Evolutionary conservation across 345 rosid genomes (phyloP).

Genomic region (Populus euphratica): DNA sequence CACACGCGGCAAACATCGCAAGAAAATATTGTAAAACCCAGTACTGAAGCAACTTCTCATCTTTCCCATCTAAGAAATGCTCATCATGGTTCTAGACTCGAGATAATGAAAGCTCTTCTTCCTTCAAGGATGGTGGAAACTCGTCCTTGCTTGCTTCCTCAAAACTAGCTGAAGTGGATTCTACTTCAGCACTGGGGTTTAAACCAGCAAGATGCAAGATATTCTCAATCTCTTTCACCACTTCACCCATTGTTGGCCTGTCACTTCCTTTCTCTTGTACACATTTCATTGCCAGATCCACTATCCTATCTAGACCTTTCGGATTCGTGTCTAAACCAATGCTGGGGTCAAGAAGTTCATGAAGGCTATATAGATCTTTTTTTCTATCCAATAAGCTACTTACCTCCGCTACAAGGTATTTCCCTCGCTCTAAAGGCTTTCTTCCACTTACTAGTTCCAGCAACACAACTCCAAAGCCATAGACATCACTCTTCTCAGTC

Average conservation of each 20-base stretch:
- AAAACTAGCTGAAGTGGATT: constrained; percentile 10
- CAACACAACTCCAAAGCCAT: constrained; percentile 83
- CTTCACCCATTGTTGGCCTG: constrained; percentile 29
- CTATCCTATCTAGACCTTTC: constrained; percentile 20
- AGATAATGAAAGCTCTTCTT: too few species aligned
- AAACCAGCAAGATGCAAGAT: neutral
- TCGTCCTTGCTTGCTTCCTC: constrained; percentile 17
- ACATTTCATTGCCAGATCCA: constrained; percentile 26
- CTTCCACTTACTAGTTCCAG: constrained; percentile 66
- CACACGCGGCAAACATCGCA: too few species aligned
- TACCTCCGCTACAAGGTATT: constrained; percentile 74
- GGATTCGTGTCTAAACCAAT: constrained; percentile 45
- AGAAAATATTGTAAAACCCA: too few species aligned
- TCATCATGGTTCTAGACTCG: too few species aligned
- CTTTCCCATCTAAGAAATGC: too few species aligned
- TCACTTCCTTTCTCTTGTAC: constrained; percentile 20
- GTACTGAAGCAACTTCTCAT: too few species aligned
- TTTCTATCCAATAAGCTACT: constrained; percentile 51
- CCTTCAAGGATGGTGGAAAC: too few species aligned
- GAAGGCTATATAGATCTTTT: constrained; percentile 51
- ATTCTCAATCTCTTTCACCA: constrained; percentile 30
- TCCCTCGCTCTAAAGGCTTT: constrained; percentile 76
- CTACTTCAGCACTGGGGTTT: constrained; percentile 22
- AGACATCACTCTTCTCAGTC: constrained; percentile 93
- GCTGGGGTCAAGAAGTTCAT: constrained; percentile 55